Evolutionary conservation across 306 rosid species (phyloP).

Genomic region (Rosa persica): DNA sequence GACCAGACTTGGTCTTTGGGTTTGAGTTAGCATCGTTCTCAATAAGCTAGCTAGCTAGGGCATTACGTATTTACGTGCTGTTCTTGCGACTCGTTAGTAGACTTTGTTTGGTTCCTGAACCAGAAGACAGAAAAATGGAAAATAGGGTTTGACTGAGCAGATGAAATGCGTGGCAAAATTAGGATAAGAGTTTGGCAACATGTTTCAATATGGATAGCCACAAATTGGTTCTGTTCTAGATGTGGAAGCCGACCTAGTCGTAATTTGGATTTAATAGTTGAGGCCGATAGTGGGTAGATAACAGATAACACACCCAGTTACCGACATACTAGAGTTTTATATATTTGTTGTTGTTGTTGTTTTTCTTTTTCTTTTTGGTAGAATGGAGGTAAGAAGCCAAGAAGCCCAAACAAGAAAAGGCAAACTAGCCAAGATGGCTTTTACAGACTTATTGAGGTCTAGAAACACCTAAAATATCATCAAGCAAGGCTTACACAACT

Average conservation of each 20-base stretch:
- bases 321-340: not conserved
- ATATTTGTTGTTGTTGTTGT: too few species aligned
- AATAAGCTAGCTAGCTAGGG: not conserved
- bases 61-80: not conserved
- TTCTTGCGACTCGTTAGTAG: not conserved
- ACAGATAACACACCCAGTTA: not conserved
- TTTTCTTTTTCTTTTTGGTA: too few species aligned
- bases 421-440: too few species aligned
- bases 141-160: not conserved
- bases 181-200: not conserved
- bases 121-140: not conserved
- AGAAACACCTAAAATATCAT: too few species aligned
- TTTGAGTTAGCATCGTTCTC: too few species aligned
- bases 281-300: not conserved
- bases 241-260: not conserved
- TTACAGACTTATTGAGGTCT: too few species aligned
- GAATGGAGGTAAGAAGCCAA: too few species aligned
- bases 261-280: not conserved
- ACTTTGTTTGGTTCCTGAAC: not conserved
- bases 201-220: constrained; percentile 7
- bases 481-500: too few species aligned
- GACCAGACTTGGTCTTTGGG: not conserved
- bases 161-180: not conserved
- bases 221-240: not conserved
- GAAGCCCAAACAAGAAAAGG: too few species aligned